Percentiles rank a stretch among this genome's conserved stretches.
phyloP scores from a whole-genome alignment of 805 yeast species.

The Kodamaea jinghongensis region DNA sequence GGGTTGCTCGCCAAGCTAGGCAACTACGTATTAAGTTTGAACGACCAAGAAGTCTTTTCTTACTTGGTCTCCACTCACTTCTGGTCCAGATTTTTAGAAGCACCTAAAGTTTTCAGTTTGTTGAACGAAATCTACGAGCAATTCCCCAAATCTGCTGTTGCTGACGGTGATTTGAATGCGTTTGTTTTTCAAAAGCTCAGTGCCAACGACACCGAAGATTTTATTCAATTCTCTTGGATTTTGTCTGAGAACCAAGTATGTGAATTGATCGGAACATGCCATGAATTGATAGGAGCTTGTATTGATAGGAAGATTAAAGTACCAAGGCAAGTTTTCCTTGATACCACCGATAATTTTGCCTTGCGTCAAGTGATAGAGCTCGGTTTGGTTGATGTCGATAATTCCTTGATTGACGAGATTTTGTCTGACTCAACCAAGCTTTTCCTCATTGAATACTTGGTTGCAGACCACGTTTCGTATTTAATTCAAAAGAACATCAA shows the following conservation, averaged over 20 bases:
- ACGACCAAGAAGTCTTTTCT: conserved; percentile 12
- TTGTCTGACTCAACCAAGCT: conserved; percentile 1
- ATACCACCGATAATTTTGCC: neutral
- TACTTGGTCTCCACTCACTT: conserved; percentile 22
- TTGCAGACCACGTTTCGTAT: neutral
- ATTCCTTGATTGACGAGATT: neutral
- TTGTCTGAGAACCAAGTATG: conserved; percentile 21
- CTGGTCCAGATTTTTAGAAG: conserved; percentile 24
- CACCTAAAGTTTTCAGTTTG: conserved; percentile 20
- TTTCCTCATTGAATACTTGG: conserved; percentile 6
- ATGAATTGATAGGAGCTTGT: conserved; percentile 6
- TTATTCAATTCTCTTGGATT: conserved; percentile 25
- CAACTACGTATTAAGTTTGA: conserved; percentile 23
- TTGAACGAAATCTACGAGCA: conserved; percentile 37
- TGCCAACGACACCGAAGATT: neutral
- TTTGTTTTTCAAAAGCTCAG: conserved; percentile 1
- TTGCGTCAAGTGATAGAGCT: conserved; percentile 1
- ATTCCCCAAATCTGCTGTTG: conserved; percentile 12
- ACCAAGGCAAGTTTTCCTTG: no score
- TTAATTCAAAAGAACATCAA: no score
- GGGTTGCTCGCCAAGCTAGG: conserved; percentile 46
- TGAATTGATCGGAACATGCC: conserved; percentile 7
- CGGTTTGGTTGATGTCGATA: neutral
- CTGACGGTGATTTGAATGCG: conserved; percentile 8
- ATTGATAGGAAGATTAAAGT: conserved; percentile 1